Percentiles rank a stretch among this genome's conserved stretches.
Conservation (phyloP, 805 yeast genomes). For the Cyberlindnera bimundalis region DNA sequence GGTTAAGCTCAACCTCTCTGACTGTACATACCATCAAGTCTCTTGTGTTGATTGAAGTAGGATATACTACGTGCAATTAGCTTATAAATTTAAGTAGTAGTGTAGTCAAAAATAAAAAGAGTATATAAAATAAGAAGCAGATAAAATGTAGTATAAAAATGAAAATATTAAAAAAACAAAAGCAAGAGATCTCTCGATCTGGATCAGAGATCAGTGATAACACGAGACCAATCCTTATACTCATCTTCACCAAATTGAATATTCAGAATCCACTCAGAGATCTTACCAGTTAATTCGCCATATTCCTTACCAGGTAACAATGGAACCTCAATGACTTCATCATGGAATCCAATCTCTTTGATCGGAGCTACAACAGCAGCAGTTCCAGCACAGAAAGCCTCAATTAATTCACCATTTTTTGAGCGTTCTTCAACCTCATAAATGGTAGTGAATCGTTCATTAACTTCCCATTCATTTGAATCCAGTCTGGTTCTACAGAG, state of each 20-base stretch:
- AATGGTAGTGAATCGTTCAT: conserved; percentile 82
- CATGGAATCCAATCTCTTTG: conserved; percentile 79
- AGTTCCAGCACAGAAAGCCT: conserved; percentile 96
- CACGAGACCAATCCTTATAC: conserved; percentile 45
- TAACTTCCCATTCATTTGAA: conserved; percentile 73
- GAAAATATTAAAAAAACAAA: too few relatives aligned
- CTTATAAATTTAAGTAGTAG: too few relatives aligned
- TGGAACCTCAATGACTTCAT: conserved; percentile 72
- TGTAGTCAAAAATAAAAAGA: too few relatives aligned
- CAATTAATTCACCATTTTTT: conserved; percentile 76
- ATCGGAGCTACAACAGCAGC: conserved; percentile 97
- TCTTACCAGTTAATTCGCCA: conserved; percentile 72
- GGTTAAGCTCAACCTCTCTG: too few relatives aligned
- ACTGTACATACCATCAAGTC: too few relatives aligned
- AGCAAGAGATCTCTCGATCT: too few relatives aligned
- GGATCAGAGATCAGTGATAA: too few relatives aligned
- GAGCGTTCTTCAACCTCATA: conserved; percentile 77
- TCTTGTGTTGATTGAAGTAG: too few relatives aligned
- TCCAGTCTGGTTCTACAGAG: conserved; percentile 75
- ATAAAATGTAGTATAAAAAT: too few relatives aligned
- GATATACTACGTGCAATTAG: too few relatives aligned
- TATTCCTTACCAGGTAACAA: conserved; percentile 72
- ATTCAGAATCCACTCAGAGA: conserved; percentile 82
- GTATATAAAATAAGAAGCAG: too few relatives aligned
- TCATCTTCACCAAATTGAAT: conserved; percentile 85